Evolutionary conservation across 2,329 filamentous ascomycete genomes (phyloP), one percentile per base, ranked within the genome.

Genomic region (Colletotrichum shisoi): DNA sequence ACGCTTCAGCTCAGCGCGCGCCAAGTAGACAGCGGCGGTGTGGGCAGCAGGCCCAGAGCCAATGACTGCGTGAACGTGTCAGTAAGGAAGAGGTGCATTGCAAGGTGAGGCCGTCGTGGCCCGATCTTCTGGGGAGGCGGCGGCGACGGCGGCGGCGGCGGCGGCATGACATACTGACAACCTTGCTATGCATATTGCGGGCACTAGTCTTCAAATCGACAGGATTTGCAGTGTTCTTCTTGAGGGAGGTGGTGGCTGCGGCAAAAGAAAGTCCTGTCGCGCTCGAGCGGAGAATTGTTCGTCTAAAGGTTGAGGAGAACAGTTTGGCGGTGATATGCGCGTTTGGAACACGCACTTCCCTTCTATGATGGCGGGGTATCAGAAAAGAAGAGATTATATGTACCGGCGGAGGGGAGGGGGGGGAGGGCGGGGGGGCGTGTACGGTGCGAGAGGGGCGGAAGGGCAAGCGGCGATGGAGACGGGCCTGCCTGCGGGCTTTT

Each of bases 11-110:
- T 99, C 94, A 69, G 95, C 95, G 77, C 95, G 91, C 54, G 94
- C 91, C 74, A 97, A 90, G 82, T 99, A 99, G 78, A 99, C 89
- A 79, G 95, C 95, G 70, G 95, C 95, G 53, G 95, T 99, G 83
- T 99, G 95, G 80, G 94, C 95, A 73, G 94, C 95, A 70, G 95
- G 95, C 83, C 95, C 95, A 70, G 95, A 99, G 83, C 95, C 94
- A 81, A 92, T 91, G 76, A 93, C 86, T 89, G 65, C 70, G 21
- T 12, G 37, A 31, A 4, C 19, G 11, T 17, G 57, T 65, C 42
- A 65, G 62, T 39, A 65, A 21, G 6, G 31, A 34, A 34, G 31
- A 34, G 37, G 40, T 40, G 49, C 49, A 64, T 51, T 56, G 37
- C 54, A 34, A 39, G 17, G 24, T 51, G 54, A 67, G 49, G 64